Conservation (phyloP, 2,329 filamentous ascomycete species). For the Scytalidium lignicola region DNA sequence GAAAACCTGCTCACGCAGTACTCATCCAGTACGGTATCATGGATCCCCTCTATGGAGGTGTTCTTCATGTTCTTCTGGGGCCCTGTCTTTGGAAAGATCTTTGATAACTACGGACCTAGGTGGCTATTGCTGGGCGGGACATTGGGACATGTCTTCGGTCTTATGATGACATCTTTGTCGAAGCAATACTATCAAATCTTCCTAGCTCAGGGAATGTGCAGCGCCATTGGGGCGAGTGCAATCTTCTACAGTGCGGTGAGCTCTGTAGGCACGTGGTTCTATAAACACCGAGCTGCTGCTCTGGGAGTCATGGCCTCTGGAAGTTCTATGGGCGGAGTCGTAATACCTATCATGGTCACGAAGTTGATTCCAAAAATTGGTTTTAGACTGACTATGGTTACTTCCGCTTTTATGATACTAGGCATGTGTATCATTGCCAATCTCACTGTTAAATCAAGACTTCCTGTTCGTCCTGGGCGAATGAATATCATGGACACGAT, state of each 20-base stretch:
- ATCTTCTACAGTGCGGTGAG: conserved; percentile 40
- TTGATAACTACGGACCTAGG: conserved; percentile 58
- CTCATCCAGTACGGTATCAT: conserved; percentile 52
- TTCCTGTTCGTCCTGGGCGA: conserved; percentile 34
- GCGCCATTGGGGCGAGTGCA: conserved; percentile 38
- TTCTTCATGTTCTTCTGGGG: conserved; percentile 51
- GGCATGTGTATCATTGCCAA: conserved; percentile 46
- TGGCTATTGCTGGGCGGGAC: conserved; percentile 47
- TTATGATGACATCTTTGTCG: conserved; percentile 59
- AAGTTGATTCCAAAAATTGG: conserved; percentile 47
- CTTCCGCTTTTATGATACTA: conserved; percentile 51
- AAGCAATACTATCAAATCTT: conserved; percentile 50
- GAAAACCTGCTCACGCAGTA: conserved; percentile 40
- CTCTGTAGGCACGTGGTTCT: conserved; percentile 42
- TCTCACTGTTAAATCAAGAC: conserved; percentile 45
- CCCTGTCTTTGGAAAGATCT: conserved; percentile 58
- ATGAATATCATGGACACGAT: conserved; percentile 30
- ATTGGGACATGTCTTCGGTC: conserved; percentile 51
- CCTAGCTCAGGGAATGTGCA: conserved; percentile 41
- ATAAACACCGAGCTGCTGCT: conserved; percentile 41
- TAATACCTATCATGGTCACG: conserved; percentile 57
- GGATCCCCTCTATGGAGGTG: conserved; percentile 53
- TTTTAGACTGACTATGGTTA: conserved; percentile 53
- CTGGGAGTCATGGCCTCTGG: conserved; percentile 45
- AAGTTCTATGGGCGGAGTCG: conserved; percentile 47